A percentile compares a stretch with the other conserved stretches of the same genome.
Conservation (phyloP, 768 basidiomycete species). For the Lentinula lateritia region DNA sequence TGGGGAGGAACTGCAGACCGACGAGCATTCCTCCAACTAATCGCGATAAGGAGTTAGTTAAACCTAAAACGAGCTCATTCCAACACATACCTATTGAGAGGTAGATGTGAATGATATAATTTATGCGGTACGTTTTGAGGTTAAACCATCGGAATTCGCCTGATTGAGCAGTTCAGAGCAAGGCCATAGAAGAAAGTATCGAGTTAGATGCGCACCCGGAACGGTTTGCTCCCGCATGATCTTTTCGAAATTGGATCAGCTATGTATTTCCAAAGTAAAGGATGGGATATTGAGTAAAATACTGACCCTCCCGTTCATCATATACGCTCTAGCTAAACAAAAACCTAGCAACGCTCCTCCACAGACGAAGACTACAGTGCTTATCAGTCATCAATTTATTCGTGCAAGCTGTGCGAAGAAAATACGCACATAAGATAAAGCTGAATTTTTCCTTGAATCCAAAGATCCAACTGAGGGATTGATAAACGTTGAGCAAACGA, state of each 20-base stretch:
- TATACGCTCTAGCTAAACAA: constrained; percentile 15
- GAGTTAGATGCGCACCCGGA: not conserved
- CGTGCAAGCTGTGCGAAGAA: not conserved
- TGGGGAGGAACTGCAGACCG: constrained; percentile 19
- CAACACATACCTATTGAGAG: constrained; percentile 16
- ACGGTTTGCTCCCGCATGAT: not conserved
- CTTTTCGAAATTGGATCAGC: constrained; percentile 3
- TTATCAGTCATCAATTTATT: not conserved
- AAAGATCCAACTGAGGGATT: constrained; percentile 18
- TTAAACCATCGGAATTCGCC: constrained; percentile 23
- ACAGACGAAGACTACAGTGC: constrained; percentile 15
- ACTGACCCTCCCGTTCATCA: constrained; percentile 11
- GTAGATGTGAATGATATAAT: constrained; percentile 20
- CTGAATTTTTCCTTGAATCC: constrained; percentile 20
- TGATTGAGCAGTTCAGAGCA: not conserved
- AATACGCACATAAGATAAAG: constrained; percentile 14
- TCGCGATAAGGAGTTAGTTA: not conserved
- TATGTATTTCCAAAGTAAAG: not conserved
- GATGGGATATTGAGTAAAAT: not conserved
- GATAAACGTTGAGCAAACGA: constrained; percentile 10
- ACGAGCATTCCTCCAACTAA: constrained; percentile 19
- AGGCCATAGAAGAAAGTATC: not conserved
- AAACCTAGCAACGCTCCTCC: constrained; percentile 22
- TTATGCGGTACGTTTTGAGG: constrained; percentile 13
- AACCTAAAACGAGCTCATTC: not conserved